A percentile compares a stretch with the other conserved stretches of the same genome.
Evolutionary conservation across 345 rosid genomes (phyloP).

Genomic region (Syzygium aromaticum): DNA sequence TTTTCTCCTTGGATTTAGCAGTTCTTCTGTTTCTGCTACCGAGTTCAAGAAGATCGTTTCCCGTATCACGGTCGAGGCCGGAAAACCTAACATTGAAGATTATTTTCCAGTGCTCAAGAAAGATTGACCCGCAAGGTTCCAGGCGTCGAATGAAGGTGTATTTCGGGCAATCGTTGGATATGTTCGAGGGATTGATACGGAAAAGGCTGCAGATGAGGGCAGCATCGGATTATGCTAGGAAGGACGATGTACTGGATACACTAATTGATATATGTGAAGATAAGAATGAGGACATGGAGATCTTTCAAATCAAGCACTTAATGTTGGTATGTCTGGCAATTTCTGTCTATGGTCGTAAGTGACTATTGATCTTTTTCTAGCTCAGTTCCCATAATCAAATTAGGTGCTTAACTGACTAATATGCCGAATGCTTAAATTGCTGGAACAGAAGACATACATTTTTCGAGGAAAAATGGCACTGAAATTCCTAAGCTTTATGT

Average conservation of each 20-base stretch:
- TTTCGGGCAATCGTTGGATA: slow-evolving; percentile 3
- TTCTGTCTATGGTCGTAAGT: neutral
- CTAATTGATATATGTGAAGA: slow-evolving; percentile 21
- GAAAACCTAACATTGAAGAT: slow-evolving; percentile 30
- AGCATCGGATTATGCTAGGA: neutral
- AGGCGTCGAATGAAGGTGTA: slow-evolving; percentile 8
- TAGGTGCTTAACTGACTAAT: no score
- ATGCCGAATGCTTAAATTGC: no score
- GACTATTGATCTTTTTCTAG: no score
- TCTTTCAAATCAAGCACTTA: slow-evolving; percentile 11
- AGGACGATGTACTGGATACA: slow-evolving; percentile 25
- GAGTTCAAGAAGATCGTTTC: slow-evolving; percentile 7
- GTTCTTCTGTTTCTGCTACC: neutral
- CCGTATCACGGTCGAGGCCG: neutral
- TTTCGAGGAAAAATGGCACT: no score
- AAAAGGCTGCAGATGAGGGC: slow-evolving; percentile 12
- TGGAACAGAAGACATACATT: no score
- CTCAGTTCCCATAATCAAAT: no score
- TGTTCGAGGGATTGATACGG: slow-evolving; percentile 17
- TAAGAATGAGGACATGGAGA: slow-evolving; percentile 9
- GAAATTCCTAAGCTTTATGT: no score
- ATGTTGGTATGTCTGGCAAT: slow-evolving; percentile 3
- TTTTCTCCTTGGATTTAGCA: slow-evolving; percentile 17
- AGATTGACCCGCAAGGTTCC: slow-evolving; percentile 20
- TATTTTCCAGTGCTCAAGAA: slow-evolving; percentile 22